Conservation (phyloP, 768 basidiomycete genomes). For the Suillus hirtellus region DNA sequence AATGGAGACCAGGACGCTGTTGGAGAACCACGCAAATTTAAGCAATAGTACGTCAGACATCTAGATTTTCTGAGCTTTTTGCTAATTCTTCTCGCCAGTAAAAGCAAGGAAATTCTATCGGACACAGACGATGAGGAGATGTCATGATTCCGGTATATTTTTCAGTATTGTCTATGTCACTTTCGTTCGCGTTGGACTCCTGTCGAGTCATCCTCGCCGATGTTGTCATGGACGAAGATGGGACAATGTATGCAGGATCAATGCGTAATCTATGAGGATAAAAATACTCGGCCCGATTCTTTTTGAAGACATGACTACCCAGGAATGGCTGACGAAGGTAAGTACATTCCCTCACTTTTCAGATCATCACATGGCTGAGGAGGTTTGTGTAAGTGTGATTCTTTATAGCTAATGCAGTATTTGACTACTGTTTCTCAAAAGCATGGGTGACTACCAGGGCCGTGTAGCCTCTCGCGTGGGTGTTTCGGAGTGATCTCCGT, state of each 20-base stretch:
- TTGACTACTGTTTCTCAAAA: slow-evolving; percentile 3
- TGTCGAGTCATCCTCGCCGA: slow-evolving; percentile 29
- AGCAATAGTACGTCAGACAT: no score
- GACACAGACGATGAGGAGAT: slow-evolving; percentile 60
- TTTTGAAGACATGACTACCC: neutral
- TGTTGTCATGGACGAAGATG: slow-evolving; percentile 59
- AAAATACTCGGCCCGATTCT: neutral
- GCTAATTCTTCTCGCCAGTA: slow-evolving; percentile 28
- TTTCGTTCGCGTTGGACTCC: slow-evolving; percentile 13
- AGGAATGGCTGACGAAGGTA: neutral
- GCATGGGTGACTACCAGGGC: neutral
- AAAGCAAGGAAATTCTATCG: slow-evolving; percentile 14
- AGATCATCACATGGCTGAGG: neutral
- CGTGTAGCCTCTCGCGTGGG: neutral
- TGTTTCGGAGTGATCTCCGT: neutral
- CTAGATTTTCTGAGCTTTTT: no score
- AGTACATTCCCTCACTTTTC: neutral
- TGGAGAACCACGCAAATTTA: no score
- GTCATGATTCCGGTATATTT: slow-evolving; percentile 41
- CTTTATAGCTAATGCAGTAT: neutral
- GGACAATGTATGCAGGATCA: slow-evolving; percentile 51
- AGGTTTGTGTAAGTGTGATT: no score
- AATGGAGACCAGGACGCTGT: no score
- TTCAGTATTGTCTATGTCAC: slow-evolving; percentile 12
- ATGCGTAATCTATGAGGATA: neutral